A percentile compares a stretch with the other conserved stretches of the same genome.
Conservation (phyloP, 2,329 filamentous ascomycete species). For the Sclerotinia spermophila region DNA sequence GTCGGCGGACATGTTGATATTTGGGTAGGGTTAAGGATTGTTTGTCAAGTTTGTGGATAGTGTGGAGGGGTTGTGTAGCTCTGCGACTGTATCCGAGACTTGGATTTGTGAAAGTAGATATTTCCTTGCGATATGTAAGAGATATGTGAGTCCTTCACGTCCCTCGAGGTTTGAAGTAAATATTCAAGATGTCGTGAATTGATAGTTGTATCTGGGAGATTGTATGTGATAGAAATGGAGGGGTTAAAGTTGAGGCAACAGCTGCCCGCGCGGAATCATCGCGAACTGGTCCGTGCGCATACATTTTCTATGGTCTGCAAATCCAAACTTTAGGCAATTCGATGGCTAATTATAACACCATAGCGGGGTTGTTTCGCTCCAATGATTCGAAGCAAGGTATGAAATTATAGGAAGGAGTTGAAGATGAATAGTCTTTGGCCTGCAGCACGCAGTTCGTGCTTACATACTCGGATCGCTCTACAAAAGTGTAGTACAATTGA, state of each 20-base stretch:
- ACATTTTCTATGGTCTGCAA: background rate
- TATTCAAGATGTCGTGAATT: background rate
- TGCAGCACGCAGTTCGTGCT: slow-evolving; percentile 28
- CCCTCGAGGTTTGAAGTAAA: background rate
- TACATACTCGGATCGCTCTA: slow-evolving; percentile 27
- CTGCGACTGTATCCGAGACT: background rate
- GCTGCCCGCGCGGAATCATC: slow-evolving; percentile 11
- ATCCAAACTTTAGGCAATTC: background rate
- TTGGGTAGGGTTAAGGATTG: background rate
- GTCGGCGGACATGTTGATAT: slow-evolving; percentile 55
- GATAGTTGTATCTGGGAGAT: background rate
- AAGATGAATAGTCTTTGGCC: slow-evolving; percentile 34
- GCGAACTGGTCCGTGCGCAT: background rate
- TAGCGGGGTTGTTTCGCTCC: background rate
- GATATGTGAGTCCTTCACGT: background rate
- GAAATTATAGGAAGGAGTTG: slow-evolving; percentile 19
- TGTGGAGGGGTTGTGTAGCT: background rate
- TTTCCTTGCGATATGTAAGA: background rate
- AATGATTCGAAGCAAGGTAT: slow-evolving; percentile 17
- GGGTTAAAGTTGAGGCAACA: slow-evolving; percentile 13
- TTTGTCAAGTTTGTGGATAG: background rate
- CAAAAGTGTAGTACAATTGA: slow-evolving; percentile 26
- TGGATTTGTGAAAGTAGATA: background rate
- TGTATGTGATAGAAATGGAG: slow-evolving; percentile 5
- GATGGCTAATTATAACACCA: background rate